phyloP scores from a whole-genome alignment of 495 filamentous ascomycete genomes.

The Aspergillus baeticus region DNA sequence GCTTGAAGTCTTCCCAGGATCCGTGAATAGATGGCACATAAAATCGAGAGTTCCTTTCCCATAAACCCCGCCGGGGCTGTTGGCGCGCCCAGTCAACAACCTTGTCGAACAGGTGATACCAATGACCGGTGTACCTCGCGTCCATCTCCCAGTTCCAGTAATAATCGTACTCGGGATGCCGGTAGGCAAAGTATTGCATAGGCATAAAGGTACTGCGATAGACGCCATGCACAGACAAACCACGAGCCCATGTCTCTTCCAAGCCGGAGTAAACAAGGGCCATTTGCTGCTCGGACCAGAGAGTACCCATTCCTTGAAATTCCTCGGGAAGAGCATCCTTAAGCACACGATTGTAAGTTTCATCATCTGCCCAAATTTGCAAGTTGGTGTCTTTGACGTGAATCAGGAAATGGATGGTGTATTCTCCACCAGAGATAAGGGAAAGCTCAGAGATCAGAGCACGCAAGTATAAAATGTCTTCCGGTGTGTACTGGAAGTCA shows the following conservation, averaged over 20 bases:
- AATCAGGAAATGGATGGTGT: constrained; percentile 61
- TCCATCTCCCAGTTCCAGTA: constrained; percentile 99
- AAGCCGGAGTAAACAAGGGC: constrained; percentile 79
- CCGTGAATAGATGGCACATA: constrained; percentile 89
- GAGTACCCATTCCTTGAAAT: constrained; percentile 81
- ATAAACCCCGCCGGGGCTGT: constrained; percentile 87
- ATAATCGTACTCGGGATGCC: constrained; percentile 90
- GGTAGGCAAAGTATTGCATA: constrained; percentile 85
- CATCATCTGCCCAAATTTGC: constrained; percentile 65
- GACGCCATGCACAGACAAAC: constrained; percentile 81
- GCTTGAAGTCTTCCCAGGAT: constrained; percentile 86
- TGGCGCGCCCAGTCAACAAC: constrained; percentile 70
- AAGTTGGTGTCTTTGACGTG: constrained; percentile 65
- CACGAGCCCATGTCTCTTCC: constrained; percentile 67
- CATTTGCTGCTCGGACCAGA: constrained; percentile 96
- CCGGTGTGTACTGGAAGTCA: constrained; percentile 53
- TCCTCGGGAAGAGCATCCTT: constrained; percentile 74
- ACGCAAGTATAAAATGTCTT: constrained; percentile 55
- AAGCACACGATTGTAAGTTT: constrained; percentile 62
- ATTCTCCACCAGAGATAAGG: constrained; percentile 62
- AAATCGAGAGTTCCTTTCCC: constrained; percentile 91
- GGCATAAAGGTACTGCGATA: constrained; percentile 93
- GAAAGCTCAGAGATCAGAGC: constrained; percentile 62
- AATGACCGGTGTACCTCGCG: constrained; percentile 92
- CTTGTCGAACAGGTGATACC: constrained; percentile 82